A percentile compares a stretch with the other conserved stretches of the same genome.
Evolutionary conservation across 2,329 filamentous ascomycete species (phyloP).

Genomic region (Blumeria graminis): DNA sequence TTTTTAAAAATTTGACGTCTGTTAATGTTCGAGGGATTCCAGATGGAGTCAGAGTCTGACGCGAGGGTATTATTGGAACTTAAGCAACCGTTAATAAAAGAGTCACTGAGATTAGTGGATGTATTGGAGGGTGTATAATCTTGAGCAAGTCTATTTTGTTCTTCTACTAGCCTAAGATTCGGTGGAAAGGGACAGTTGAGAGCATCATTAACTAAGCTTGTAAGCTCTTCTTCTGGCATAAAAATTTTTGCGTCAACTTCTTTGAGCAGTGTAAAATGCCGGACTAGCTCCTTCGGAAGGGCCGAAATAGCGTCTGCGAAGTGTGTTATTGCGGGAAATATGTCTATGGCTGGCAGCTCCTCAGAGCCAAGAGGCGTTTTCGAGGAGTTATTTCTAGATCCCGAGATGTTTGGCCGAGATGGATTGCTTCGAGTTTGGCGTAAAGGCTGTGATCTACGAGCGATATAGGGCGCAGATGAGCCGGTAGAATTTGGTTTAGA

Average conservation of each 20-base stretch:
- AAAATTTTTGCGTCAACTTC: constrained; percentile 96
- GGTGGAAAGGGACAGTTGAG: constrained; percentile 26
- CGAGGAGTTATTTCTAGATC: constrained; percentile 19
- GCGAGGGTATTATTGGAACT: constrained; percentile 8
- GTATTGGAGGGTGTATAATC: constrained; percentile 11
- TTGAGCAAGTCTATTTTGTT: constrained; percentile 10
- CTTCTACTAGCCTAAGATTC: constrained; percentile 17
- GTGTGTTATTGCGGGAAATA: constrained; percentile 41
- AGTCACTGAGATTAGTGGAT: constrained; percentile 13
- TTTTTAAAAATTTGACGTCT: constrained; percentile 56
- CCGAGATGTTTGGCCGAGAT: constrained; percentile 26
- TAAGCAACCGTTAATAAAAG: constrained; percentile 11
- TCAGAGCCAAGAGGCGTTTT: constrained; percentile 22
- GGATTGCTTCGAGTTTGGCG: constrained; percentile 43
- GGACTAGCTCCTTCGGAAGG: constrained; percentile 79
- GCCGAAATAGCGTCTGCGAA: constrained; percentile 86
- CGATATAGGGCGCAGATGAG: constrained; percentile 18
- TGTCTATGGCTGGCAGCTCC: constrained; percentile 36
- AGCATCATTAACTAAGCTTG: constrained; percentile 46
- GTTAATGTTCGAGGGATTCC: constrained; percentile 32
- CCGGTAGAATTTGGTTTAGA: constrained; percentile 12
- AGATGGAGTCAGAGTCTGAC: constrained; percentile 19
- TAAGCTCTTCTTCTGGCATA: constrained; percentile 60
- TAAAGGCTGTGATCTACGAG: constrained; percentile 34
- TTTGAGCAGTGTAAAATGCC: constrained; percentile 86